These are phyloP conservation scores for Xylona heveae DNA, from an alignment of 495 filamentous ascomycete genomes.

Conservation along the genomic window DNA sequence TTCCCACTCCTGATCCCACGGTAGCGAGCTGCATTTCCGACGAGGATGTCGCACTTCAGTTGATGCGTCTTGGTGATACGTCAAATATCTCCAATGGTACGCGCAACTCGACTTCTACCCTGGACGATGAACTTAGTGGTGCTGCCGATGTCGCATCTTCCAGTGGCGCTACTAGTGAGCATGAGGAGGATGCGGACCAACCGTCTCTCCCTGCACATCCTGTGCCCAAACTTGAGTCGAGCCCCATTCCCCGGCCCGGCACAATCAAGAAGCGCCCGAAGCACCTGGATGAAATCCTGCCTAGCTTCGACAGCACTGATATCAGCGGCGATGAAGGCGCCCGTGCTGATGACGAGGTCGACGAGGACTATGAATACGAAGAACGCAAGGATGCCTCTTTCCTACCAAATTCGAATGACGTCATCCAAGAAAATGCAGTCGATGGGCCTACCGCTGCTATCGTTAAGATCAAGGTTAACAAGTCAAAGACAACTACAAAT, in stretches of 20 bases:
- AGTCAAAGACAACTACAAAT: conserved; percentile 11
- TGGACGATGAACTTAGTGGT: conserved; percentile 80
- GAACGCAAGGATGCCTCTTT: conserved; percentile 36
- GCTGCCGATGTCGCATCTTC: conserved; percentile 73
- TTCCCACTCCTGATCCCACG: conserved; percentile 87
- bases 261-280: conserved; percentile 29
- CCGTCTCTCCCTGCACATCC: conserved; percentile 24
- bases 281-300: conserved; percentile 39
- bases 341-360: conserved; percentile 13
- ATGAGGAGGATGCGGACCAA: conserved; percentile 40
- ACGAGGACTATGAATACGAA: conserved; percentile 31
- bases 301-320: conserved; percentile 46
- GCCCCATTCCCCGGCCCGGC: conserved; percentile 28
- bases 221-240: conserved; percentile 37
- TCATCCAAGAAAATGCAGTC: too few relatives aligned
- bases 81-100: conserved; percentile 65
- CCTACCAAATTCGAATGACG: conserved; percentile 31
- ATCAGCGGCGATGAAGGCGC: conserved; percentile 42
- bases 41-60: conserved; percentile 88
- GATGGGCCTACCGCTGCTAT: too few relatives aligned
- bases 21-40: conserved; percentile 90
- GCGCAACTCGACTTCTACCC: conserved; percentile 78
- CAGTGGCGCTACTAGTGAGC: conserved; percentile 56
- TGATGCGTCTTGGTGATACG: conserved; percentile 86
- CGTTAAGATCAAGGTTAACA: conserved; percentile 23